These are phyloP conservation scores for Wickerhamomyces tratensis DNA, from an alignment of 805 yeast species.

Conservation along the genomic window DNA sequence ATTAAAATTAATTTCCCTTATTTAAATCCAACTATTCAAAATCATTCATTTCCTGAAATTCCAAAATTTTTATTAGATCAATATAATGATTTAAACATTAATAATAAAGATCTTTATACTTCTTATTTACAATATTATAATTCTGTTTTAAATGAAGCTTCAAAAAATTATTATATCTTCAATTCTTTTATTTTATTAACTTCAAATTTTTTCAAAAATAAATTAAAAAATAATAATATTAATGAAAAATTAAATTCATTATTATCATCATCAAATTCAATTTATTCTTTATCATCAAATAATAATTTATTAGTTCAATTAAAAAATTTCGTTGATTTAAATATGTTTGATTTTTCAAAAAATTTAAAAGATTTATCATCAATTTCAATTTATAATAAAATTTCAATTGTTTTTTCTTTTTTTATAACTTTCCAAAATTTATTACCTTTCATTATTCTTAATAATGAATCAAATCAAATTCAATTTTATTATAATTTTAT, in stretches of 20 bases:
- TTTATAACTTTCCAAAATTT: background rate
- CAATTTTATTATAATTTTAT: too few species aligned
- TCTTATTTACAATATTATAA: background rate
- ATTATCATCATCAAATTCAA: too few species aligned
- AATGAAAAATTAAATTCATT: too few species aligned
- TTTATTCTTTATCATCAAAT: too few species aligned
- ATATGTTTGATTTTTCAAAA: too few species aligned
- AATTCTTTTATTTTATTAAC: background rate
- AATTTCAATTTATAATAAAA: background rate
- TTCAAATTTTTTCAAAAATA: too few species aligned
- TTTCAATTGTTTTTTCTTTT: background rate
- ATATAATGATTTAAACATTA: too few species aligned
- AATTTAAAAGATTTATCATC: too few species aligned
- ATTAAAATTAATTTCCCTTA: slow-evolving; percentile 30
- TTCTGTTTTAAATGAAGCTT: background rate
- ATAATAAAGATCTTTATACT: background rate
- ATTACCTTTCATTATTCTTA: background rate
- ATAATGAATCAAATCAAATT: too few species aligned
- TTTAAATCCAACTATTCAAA: background rate
- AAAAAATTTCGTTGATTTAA: too few species aligned
- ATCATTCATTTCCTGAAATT: background rate
- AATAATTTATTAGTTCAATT: too few species aligned
- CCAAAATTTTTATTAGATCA: background rate
- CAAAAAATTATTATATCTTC: background rate
- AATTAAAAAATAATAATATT: too few species aligned